Conservation (phyloP, 306 rosid genomes). For the Myrica gale region DNA sequence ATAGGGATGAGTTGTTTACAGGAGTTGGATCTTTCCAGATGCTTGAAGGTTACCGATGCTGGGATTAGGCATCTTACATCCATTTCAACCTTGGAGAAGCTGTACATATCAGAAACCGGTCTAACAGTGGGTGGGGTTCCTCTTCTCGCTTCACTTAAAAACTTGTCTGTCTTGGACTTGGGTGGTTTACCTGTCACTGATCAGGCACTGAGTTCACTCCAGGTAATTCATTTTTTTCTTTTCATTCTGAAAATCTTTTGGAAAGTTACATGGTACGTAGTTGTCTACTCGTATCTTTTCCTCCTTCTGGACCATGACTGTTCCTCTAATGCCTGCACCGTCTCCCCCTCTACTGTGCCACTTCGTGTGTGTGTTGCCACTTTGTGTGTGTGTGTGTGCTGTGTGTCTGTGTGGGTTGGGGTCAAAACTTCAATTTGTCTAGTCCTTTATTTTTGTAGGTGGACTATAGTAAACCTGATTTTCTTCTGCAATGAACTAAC, state of each 20-base stretch:
- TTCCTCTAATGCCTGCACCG: neutral
- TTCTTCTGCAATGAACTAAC: constrained; percentile 4
- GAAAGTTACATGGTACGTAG: neutral
- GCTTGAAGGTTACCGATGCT: constrained; percentile 70
- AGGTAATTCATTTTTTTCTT: constrained; percentile 38
- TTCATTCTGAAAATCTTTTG: neutral
- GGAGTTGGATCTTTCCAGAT: constrained; percentile 78
- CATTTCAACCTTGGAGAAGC: constrained; percentile 54
- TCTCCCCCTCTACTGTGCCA: neutral
- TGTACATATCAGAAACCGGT: constrained; percentile 65
- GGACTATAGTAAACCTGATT: neutral
- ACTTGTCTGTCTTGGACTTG: constrained; percentile 66
- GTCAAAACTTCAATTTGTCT: no score
- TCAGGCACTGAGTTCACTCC: constrained; percentile 51
- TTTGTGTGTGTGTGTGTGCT: no score
- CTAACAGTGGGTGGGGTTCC: constrained; percentile 60
- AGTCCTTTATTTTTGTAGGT: no score
- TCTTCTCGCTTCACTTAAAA: constrained; percentile 61
- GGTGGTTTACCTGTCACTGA: constrained; percentile 93
- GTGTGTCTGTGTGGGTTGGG: no score
- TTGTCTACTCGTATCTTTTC: neutral
- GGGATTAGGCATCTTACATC: constrained; percentile 65
- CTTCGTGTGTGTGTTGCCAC: no score
- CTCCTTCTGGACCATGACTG: neutral
- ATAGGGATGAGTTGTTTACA: constrained; percentile 59